Evolutionary conservation across 257 asterid species (phyloP).

Genomic region (Eucommia ulmoides): DNA sequence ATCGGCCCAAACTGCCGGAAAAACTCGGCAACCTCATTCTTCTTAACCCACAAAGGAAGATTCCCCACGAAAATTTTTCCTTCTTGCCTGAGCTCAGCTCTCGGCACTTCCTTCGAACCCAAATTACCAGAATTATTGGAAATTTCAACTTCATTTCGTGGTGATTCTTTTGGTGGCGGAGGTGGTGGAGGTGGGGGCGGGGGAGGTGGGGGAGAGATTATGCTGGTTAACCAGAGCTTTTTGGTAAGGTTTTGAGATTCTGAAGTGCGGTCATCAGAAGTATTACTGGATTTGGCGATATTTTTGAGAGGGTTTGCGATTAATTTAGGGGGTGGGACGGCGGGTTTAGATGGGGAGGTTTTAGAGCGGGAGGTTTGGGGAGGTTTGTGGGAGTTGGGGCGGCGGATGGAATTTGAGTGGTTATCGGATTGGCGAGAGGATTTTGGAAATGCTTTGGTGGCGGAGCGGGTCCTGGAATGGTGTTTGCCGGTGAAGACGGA

Average conservation of each 20-base stretch:
- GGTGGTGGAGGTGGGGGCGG: slow-evolving; percentile 30
- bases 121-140: slow-evolving; percentile 10
- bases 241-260: slow-evolving; percentile 31
- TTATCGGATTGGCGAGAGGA: slow-evolving; percentile 16
- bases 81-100: slow-evolving; percentile 49
- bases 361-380: slow-evolving; percentile 23
- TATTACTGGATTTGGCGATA: slow-evolving; percentile 16
- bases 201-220: slow-evolving; percentile 49
- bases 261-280: slow-evolving; percentile 3
- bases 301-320: slow-evolving; percentile 53
- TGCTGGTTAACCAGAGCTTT: slow-evolving; percentile 81
- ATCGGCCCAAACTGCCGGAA: slow-evolving; percentile 94
- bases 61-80: slow-evolving; percentile 93
- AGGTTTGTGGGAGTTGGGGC: slow-evolving; percentile 48
- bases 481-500: slow-evolving; percentile 23
- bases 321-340: slow-evolving; percentile 10
- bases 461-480: slow-evolving; percentile 17
- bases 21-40: slow-evolving; percentile 61
- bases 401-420: slow-evolving; percentile 44
- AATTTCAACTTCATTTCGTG: slow-evolving; percentile 15
- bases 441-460: slow-evolving; percentile 10
- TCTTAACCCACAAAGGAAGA: slow-evolving; percentile 82
- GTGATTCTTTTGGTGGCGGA: slow-evolving; percentile 12
- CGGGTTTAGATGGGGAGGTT: slow-evolving; percentile 10
- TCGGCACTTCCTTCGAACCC: slow-evolving; percentile 17